Base-by-base conservation (phyloP, 768 basidiomycete genomes). In the Leccinum subtestaceum region DNA sequence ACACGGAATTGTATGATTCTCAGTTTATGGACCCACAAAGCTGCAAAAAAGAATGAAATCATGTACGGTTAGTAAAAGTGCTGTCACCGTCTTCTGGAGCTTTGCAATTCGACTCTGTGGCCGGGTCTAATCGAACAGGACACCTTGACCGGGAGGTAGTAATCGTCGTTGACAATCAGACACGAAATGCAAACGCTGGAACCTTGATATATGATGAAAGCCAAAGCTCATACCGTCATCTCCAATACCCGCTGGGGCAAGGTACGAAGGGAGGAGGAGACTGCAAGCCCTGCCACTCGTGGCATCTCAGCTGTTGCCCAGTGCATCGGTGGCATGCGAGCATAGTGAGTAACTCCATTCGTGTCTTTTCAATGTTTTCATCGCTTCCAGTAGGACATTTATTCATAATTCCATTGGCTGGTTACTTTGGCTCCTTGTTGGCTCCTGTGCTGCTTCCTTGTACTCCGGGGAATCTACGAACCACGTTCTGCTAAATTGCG, bases 381-480 rank as follows among this genome's bases (percentile, higher is more conserved):
- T 29, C 29, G 29, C 29, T 29, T 29, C 2, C 29, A 29, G 29
- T 29, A 0, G 29, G 29, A 29, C 29, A 29, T 29, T 29, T 0
- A 29, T 0, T 10, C 9, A 29, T 9, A 29, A 29, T 29, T 0
- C 29, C 0, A 29, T 0, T 0, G 29, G 29, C 9, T 29, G 29
- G 0, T 29, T 29, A 29, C 29, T 29, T 29, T 29, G 29, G 29
- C 29, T 29, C 0, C 29, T 29, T 29, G 9, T 9, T 0, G 29
- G 29, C 9, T 29, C 0, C 29, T 29, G 29, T 29, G 0, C 2
- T 29, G 29, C 29, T 29, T 29, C 2, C 29, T 29, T 29, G 29
- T 29, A 29, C 0, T 29, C 0, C 29, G 29, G 29, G 29, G 29
- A 10, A 10, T 29, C 29, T 10, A 29, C 29, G 0, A 10, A 29